Conservation (phyloP, 2,329 filamentous ascomycete genomes). For the Trichoderma simmonsii region DNA sequence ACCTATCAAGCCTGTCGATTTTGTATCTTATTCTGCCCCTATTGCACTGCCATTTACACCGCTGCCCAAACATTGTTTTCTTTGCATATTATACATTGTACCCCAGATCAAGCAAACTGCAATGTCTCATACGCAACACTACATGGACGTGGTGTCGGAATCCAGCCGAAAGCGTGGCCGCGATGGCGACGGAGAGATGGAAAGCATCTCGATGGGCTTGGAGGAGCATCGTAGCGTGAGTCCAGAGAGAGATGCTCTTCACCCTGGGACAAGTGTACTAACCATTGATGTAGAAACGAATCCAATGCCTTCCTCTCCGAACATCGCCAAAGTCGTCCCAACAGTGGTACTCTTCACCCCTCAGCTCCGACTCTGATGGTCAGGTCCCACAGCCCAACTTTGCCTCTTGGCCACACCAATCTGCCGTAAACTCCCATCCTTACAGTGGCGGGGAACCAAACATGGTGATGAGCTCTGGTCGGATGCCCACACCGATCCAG, state of each 20-base stretch:
- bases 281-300: slow-evolving; percentile 45
- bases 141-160: slow-evolving; percentile 34
- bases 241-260: slow-evolving; percentile 5
- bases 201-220: slow-evolving; percentile 40
- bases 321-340: slow-evolving; percentile 39
- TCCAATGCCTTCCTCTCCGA: slow-evolving; percentile 52
- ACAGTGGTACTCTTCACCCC: slow-evolving; percentile 31
- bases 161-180: slow-evolving; percentile 43
- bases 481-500: slow-evolving; percentile 60
- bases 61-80: background rate
- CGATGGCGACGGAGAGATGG: slow-evolving; percentile 46
- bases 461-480: slow-evolving; percentile 49
- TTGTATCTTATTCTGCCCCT: background rate
- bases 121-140: slow-evolving; percentile 39
- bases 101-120: background rate
- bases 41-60: background rate
- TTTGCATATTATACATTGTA: slow-evolving; percentile 6
- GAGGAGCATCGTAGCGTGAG: slow-evolving; percentile 51
- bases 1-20: background rate
- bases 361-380: slow-evolving; percentile 41
- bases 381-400: slow-evolving; percentile 31
- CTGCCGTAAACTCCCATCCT: slow-evolving; percentile 20
- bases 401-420: slow-evolving; percentile 33
- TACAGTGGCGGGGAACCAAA: slow-evolving; percentile 46
- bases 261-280: slow-evolving; percentile 16